A percentile compares a stretch with the other conserved stretches of the same genome.
These are phyloP conservation scores for Jatropha multifida DNA, from an alignment of 441 rosid genomes.

Conservation along the genomic window DNA sequence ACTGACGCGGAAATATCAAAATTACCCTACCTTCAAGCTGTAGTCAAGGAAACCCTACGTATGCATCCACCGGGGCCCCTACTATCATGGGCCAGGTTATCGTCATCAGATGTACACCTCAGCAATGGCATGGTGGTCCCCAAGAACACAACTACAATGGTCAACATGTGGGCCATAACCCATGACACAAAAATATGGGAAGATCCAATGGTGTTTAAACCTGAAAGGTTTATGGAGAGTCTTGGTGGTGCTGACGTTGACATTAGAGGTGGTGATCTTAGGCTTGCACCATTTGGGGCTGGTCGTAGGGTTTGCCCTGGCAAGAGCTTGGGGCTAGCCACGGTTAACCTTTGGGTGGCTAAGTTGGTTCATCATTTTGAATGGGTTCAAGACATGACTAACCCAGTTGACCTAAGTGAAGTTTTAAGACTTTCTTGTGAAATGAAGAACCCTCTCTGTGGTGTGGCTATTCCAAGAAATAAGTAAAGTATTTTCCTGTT, in stretches of 20 bases:
- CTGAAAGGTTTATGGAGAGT: constrained; percentile 38
- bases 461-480: constrained; percentile 35
- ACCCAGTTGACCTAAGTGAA: constrained; percentile 57
- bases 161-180: constrained; percentile 57
- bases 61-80: constrained; percentile 49
- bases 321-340: constrained; percentile 58
- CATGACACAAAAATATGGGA: constrained; percentile 42
- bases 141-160: constrained; percentile 41
- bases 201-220: constrained; percentile 34
- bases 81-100: constrained; percentile 46
- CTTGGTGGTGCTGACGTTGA: constrained; percentile 43
- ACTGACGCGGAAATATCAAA: constrained; percentile 32
- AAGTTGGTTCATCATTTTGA: constrained; percentile 53
- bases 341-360: constrained; percentile 66
- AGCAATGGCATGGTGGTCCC: constrained; percentile 54
- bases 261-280: constrained; percentile 53
- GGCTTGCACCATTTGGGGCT: constrained; percentile 81
- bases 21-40: constrained; percentile 37
- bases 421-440: constrained; percentile 67
- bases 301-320: constrained; percentile 85
- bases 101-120: constrained; percentile 43
- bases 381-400: constrained; percentile 41
- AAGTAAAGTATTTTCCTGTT: too few species aligned
- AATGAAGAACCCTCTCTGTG: constrained; percentile 61
- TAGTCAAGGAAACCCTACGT: constrained; percentile 44